Evolutionary conservation across 23 red algal genomes (phyloP).

Genomic region (Agarophyton chilense): DNA sequence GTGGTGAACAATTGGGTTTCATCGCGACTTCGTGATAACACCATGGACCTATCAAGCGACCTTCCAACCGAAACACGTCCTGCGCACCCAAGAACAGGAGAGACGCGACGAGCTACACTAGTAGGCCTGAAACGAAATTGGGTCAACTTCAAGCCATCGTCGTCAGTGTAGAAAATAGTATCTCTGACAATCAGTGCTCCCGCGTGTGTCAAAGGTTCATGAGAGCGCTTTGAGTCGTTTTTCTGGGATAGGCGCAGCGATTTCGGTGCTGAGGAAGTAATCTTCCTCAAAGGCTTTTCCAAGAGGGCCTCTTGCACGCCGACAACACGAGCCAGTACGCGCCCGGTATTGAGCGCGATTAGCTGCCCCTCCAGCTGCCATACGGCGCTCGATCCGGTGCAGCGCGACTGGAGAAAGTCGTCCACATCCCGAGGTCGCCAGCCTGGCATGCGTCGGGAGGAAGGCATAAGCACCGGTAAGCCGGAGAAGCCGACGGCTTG

Average conservation of each 20-base stretch:
- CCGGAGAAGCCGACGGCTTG: not conserved
- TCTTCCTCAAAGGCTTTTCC: not conserved
- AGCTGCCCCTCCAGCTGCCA: conserved; percentile 51
- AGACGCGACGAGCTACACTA: conserved; percentile 21
- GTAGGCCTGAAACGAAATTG: conserved; percentile 67
- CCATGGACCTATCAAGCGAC: conserved; percentile 15
- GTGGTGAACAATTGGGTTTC: conserved; percentile 3
- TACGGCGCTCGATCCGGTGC: conserved; percentile 13
- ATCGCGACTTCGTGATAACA: conserved; percentile 13
- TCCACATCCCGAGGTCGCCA: conserved; percentile 45
- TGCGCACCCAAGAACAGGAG: conserved; percentile 16
- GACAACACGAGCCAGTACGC: conserved; percentile 26
- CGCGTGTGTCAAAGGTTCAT: conserved; percentile 36
- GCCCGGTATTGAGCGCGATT: conserved; percentile 54
- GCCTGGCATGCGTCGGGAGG: conserved; percentile 9
- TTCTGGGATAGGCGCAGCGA: not conserved
- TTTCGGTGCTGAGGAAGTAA: not conserved
- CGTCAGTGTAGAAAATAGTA: conserved; percentile 50
- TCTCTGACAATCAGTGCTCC: conserved; percentile 24
- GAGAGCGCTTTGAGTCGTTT: not conserved
- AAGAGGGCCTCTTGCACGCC: conserved; percentile 50
- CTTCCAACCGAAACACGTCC: conserved; percentile 37
- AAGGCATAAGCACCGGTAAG: not conserved
- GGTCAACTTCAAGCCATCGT: conserved; percentile 15
- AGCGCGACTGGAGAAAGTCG: conserved; percentile 32